Conservation (phyloP, 1,284 basidiomycete genomes). For the Sporisorium graminicola region DNA sequence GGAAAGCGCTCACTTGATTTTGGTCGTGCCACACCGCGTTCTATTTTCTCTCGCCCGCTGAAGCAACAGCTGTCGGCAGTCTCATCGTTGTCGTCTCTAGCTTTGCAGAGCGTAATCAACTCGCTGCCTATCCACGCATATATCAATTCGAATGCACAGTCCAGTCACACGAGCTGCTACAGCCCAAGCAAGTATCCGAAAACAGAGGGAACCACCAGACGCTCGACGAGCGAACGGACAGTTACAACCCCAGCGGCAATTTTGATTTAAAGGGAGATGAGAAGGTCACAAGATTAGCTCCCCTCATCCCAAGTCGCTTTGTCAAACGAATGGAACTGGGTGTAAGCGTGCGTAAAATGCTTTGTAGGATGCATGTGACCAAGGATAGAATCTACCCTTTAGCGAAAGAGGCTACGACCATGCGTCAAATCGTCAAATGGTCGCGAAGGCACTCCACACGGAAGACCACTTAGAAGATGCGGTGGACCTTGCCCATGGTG, state of each 20-base stretch:
- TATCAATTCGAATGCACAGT: too few relatives aligned
- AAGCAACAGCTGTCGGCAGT: too few relatives aligned
- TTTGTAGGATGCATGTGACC: conserved; percentile 46
- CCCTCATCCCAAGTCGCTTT: conserved; percentile 52
- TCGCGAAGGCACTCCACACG: conserved; percentile 2
- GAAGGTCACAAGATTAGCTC: conserved; percentile 54
- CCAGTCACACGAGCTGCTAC: background rate
- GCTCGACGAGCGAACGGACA: conserved; percentile 7
- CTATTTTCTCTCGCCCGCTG: too few relatives aligned
- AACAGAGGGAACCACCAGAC: conserved; percentile 23
- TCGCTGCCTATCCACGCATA: too few relatives aligned
- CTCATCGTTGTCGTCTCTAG: background rate
- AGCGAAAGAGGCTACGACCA: conserved; percentile 2
- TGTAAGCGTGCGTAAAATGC: conserved; percentile 62
- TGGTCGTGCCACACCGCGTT: too few relatives aligned
- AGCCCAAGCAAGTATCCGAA: conserved; percentile 24
- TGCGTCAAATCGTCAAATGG: background rate
- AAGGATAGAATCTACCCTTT: conserved; percentile 14
- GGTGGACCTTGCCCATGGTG: conserved; percentile 98
- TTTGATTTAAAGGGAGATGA: conserved; percentile 39
- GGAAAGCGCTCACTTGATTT: too few relatives aligned
- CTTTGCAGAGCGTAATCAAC: too few relatives aligned
- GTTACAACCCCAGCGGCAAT: conserved; percentile 41
- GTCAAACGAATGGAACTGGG: conserved; percentile 52
- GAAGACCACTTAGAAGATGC: conserved; percentile 79